These are phyloP conservation scores for Neoscytalidium dimidiatum DNA, from an alignment of 2,329 filamentous ascomycete genomes.

Conservation along the genomic window DNA sequence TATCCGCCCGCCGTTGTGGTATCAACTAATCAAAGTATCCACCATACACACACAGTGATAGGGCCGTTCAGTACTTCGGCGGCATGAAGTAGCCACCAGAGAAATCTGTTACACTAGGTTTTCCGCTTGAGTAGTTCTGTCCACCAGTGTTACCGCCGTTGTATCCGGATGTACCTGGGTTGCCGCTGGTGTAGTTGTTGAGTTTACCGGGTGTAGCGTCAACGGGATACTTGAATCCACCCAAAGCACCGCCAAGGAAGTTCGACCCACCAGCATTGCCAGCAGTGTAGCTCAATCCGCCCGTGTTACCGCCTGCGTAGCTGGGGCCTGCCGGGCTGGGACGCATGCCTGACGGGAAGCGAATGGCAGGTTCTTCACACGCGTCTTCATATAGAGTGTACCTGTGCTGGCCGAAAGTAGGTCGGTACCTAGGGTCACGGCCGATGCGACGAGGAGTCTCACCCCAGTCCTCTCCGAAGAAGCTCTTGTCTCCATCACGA, in stretches of 20 bases:
- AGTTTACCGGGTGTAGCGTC: too few relatives aligned
- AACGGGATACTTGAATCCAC: background rate
- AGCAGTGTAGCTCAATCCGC: background rate
- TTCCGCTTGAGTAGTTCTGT: background rate
- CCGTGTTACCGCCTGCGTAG: background rate
- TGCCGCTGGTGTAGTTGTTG: too few relatives aligned
- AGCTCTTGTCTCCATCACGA: conserved; percentile 40
- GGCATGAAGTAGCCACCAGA: background rate
- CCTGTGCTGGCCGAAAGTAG: background rate
- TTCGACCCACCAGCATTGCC: too few relatives aligned
- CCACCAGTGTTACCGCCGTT: too few relatives aligned
- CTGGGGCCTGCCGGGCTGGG: background rate
- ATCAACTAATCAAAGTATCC: background rate
- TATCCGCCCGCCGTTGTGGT: background rate
- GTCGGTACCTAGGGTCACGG: conserved; percentile 17
- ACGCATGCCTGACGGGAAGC: background rate
- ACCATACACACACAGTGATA: background rate
- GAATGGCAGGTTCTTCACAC: background rate
- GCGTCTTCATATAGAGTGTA: conserved; percentile 5
- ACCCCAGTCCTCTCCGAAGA: conserved; percentile 35
- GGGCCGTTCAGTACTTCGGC: background rate
- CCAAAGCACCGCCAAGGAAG: too few relatives aligned
- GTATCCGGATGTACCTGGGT: too few relatives aligned
- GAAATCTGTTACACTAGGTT: background rate
- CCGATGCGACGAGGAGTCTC: conserved; percentile 14